Conservation (phyloP, 2,329 filamentous ascomycete genomes). For the Bipolaris victoriae region DNA sequence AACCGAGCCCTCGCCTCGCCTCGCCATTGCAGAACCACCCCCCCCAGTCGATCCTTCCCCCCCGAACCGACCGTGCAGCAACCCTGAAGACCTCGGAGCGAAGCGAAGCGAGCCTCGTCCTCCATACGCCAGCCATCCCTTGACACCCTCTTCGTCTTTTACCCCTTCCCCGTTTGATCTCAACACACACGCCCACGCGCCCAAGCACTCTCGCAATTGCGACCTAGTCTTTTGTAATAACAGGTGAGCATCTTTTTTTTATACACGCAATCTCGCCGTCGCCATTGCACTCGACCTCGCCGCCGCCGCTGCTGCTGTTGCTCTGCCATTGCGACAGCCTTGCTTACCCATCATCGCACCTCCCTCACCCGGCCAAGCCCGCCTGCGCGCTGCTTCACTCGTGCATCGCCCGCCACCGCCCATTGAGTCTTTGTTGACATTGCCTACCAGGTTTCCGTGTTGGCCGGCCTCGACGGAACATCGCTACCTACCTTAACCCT, state of each 20-base stretch:
- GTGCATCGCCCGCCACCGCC: not conserved
- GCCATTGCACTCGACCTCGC: not conserved
- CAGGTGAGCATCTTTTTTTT: slow-evolving; percentile 34
- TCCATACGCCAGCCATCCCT: slow-evolving; percentile 38
- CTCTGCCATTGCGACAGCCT: not conserved
- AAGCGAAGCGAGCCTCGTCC: slow-evolving; percentile 44
- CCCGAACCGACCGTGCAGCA: slow-evolving; percentile 36
- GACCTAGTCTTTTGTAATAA: slow-evolving; percentile 28
- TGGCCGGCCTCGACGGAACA: slow-evolving; percentile 45
- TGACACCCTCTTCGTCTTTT: slow-evolving; percentile 20
- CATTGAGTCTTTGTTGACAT: slow-evolving; percentile 15
- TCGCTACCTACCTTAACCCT: slow-evolving; percentile 33
- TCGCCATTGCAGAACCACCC: not conserved
- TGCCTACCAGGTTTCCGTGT: slow-evolving; percentile 37
- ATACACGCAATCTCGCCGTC: not conserved
- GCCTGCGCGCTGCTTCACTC: not conserved
- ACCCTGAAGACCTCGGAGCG: slow-evolving; percentile 33
- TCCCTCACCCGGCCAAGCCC: slow-evolving; percentile 8
- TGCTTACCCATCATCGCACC: not conserved
- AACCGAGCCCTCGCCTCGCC: not conserved
- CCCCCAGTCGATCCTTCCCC: slow-evolving; percentile 26
- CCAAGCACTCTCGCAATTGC: slow-evolving; percentile 8
- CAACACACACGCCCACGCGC: slow-evolving; percentile 4
- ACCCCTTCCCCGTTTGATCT: slow-evolving; percentile 10
- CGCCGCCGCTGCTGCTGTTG: not conserved